Evolutionary conservation across 2,329 filamentous ascomycete species (phyloP), one percentile per base, ranked within the genome.

Genomic region (Cladorrhinum sp.): DNA sequence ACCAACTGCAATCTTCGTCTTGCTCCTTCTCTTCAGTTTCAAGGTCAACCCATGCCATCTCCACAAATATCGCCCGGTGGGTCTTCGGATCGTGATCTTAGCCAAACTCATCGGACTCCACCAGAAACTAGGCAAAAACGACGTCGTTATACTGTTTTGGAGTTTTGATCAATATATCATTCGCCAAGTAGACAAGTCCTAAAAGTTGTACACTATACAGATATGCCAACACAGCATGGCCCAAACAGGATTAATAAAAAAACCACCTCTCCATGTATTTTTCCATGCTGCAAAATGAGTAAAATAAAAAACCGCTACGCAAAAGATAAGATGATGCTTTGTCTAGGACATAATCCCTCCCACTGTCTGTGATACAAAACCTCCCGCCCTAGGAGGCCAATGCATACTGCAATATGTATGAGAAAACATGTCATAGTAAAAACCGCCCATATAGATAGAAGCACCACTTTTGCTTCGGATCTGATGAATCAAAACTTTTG

Each of bases 401-500:
- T 45, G 41, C 41, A 45, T 7, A 45, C 41, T 45, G 41, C 16
- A 20, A 18, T 45, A 22, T 18, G 41, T 45, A 12, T n/a, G 41
- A 18, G 41, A 45, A 5, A 20, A 20, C 41, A 36, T 36, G 16
- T 22, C 18, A 22, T 20, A 18, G 41, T 18, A 3, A 45, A 45
- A 45, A 18, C 32, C 32, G 22, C 52, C 52, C 20, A 29, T 55
- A 41, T 53, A 53, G 51, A 38, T 36, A 22, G 29, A 41, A 38
- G 29, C 18, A 23, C 12, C 22, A 22, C 45, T 45, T 45, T 18
- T 16, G 36, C 52, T 55, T 38, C 52, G 20, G 22, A 23, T 12
- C 25, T 45, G 23, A 55, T 55, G 36, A 32, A 55, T 55, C 52
- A 20, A 25, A 45, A 45, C 22, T 27, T 54, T 54, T 48, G 27